A percentile compares a stretch with the other conserved stretches of the same genome.
Evolutionary conservation across 352 stramenopile species (phyloP).

Genomic region (Achlya hypogyna): DNA sequence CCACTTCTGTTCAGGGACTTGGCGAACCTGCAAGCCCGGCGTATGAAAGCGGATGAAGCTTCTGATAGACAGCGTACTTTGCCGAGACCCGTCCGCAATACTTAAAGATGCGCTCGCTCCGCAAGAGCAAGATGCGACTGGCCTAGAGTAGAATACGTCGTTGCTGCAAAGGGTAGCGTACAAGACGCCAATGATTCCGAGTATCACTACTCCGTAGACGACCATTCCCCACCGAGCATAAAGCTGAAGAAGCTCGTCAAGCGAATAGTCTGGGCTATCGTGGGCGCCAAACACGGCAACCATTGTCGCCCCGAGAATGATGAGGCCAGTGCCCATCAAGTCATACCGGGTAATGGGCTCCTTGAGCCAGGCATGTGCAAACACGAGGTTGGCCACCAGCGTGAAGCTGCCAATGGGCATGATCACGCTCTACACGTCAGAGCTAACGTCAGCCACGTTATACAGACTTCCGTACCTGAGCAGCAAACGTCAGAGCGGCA

Average conservation of each 20-base stretch:
- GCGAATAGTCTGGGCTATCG: constrained; percentile 56
- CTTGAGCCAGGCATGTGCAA: constrained; percentile 63
- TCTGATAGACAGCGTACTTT: constrained; percentile 41
- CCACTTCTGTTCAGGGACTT: background rate
- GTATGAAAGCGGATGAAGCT: constrained; percentile 61
- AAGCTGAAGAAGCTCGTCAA: constrained; percentile 55
- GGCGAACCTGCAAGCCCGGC: constrained; percentile 42
- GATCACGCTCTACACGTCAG: constrained; percentile 45
- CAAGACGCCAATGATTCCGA: constrained; percentile 31
- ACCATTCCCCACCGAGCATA: constrained; percentile 55
- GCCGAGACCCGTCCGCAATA: constrained; percentile 32
- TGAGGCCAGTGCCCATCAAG: constrained; percentile 48
- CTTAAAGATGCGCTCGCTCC: constrained; percentile 38
- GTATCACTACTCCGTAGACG: constrained; percentile 36
- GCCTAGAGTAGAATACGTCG: too few relatives aligned
- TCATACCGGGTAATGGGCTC: constrained; percentile 58
- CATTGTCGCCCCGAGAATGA: constrained; percentile 61
- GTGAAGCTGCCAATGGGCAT: constrained; percentile 67
- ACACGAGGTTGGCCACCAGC: constrained; percentile 76
- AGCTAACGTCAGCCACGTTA: background rate
- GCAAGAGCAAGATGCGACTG: constrained; percentile 26
- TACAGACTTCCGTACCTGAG: background rate
- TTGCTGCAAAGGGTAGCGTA: constrained; percentile 20
- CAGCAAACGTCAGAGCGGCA: constrained; percentile 10
- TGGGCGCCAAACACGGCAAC: constrained; percentile 72